Base-by-base conservation (phyloP, 1,284 basidiomycete genomes). In the Mycosarcoma maydis region DNA sequence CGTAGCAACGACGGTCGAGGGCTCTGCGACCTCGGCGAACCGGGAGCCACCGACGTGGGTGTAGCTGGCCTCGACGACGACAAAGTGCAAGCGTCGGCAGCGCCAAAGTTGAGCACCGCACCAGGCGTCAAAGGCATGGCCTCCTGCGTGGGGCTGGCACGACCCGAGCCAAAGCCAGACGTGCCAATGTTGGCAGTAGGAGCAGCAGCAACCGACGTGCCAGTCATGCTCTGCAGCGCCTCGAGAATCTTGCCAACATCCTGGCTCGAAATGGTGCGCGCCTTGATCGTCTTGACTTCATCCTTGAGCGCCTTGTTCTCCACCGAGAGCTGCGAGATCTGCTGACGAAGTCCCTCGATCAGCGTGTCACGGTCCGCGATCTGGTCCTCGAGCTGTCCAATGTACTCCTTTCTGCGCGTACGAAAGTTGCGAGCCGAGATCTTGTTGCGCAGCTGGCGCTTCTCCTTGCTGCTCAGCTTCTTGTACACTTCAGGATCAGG, bases 401-500 rank as follows among this genome's bases (percentile, higher is more conserved):
- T 95, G 83, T 97, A 95, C 83, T 96, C 94, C 85, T 98, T 97
- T 83, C 94, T 86, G 40, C 94, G 86, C 30, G 94, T 92, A 26
- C 95, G 86, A 85, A 98, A 97, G 81, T 95, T 96, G 59, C 94
- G 86, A 1, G 95, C 95, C 72, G 90, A 91, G 67, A 98, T 94
- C 88, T 98, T 98, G 85, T 98, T 98, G 56, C 95, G 85, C 34
- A 98, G 85, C 83, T 98, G 95, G 16, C 95, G 85, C 84, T 98
- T 98, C 84, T 98, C 94, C 84, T 97, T 98, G 80, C 89, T 90
- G 17, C 88, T 89, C 86, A 98, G 90, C 84, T 93, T 96, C 83
- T 92, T 90, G 85, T 97, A 97, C 75, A 95, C 93, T 75, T 97
- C 94, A 0, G 93, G 90, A 16, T 88, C 88, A 1, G 91, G 91